Conservation (phyloP, 768 basidiomycete species). For the Serpula lacrymans region DNA sequence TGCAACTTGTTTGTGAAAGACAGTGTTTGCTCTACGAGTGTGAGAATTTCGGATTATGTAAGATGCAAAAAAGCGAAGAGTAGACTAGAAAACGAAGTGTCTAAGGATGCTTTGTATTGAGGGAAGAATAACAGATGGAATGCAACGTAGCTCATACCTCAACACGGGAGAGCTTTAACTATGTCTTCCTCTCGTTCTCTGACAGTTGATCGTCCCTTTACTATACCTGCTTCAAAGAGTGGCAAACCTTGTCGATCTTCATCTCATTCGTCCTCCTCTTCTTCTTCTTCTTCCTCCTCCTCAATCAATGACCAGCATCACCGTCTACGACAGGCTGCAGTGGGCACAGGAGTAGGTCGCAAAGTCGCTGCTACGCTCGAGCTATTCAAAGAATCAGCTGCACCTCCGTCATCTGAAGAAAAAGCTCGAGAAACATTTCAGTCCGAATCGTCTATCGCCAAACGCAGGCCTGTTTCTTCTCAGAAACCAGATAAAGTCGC, state of each 20-base stretch:
- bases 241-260: slow-evolving; percentile 8
- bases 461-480: slow-evolving; percentile 29
- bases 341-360: slow-evolving; percentile 56
- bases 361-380: slow-evolving; percentile 83
- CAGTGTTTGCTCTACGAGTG: too few relatives aligned
- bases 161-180: too few relatives aligned
- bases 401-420: slow-evolving; percentile 31
- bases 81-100: too few relatives aligned
- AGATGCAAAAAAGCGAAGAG: too few relatives aligned
- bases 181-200: too few relatives aligned
- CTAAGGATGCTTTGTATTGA: too few relatives aligned
- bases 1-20: too few relatives aligned
- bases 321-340: slow-evolving; percentile 9
- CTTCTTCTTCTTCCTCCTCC: slow-evolving; percentile 16
- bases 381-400: slow-evolving; percentile 74
- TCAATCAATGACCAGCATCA: slow-evolving; percentile 4
- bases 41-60: too few relatives aligned
- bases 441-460: slow-evolving; percentile 21
- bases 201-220: too few relatives aligned
- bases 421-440: slow-evolving; percentile 24
- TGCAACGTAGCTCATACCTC: too few relatives aligned
- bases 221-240: too few relatives aligned
- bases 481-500: slow-evolving; percentile 52
- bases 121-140: too few relatives aligned
- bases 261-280: slow-evolving; percentile 13